Conservation (phyloP, 1,139 yeast species). For the Nakaseomyces glabratus region DNA sequence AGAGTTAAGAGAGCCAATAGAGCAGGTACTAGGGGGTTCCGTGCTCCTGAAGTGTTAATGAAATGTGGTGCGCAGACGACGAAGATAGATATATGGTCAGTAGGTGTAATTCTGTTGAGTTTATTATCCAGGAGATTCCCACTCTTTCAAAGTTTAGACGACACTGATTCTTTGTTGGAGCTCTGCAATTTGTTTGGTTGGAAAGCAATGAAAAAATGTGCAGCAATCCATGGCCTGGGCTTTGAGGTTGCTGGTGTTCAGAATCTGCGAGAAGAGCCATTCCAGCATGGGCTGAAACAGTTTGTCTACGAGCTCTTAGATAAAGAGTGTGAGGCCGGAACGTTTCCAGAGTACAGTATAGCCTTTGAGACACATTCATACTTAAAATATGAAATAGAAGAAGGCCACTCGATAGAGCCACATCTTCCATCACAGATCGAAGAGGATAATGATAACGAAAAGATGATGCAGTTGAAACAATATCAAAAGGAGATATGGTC, state of each 20-base stretch:
- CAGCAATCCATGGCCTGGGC: constrained; percentile 81
- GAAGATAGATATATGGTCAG: constrained; percentile 85
- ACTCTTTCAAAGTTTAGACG: constrained; percentile 82
- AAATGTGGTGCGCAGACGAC: constrained; percentile 80
- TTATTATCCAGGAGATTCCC: constrained; percentile 70
- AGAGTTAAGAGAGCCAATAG: constrained; percentile 91
- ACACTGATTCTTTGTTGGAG: constrained; percentile 83
- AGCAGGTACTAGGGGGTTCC: constrained; percentile 94
- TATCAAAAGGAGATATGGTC: constrained; percentile 30
- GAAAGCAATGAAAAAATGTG: constrained; percentile 63
- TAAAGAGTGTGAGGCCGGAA: constrained; percentile 30
- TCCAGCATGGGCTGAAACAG: constrained; percentile 26
- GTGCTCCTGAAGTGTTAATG: constrained; percentile 89
- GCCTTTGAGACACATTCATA: constrained; percentile 33
- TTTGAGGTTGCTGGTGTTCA: constrained; percentile 50
- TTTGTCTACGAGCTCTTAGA: constrained; percentile 26
- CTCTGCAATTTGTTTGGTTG: constrained; percentile 76
- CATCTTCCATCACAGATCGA: constrained; percentile 14
- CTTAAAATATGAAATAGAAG: constrained; percentile 23
- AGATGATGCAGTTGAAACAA: constrained; percentile 19
- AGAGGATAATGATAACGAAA: constrained; percentile 14
- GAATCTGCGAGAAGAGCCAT: constrained; percentile 25
- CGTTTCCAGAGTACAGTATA: constrained; percentile 34
- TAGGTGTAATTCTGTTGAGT: constrained; percentile 76
- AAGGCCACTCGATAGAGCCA: constrained; percentile 22